phyloP scores from a whole-genome alignment of 805 yeast genomes.

The Candida boidinii region DNA sequence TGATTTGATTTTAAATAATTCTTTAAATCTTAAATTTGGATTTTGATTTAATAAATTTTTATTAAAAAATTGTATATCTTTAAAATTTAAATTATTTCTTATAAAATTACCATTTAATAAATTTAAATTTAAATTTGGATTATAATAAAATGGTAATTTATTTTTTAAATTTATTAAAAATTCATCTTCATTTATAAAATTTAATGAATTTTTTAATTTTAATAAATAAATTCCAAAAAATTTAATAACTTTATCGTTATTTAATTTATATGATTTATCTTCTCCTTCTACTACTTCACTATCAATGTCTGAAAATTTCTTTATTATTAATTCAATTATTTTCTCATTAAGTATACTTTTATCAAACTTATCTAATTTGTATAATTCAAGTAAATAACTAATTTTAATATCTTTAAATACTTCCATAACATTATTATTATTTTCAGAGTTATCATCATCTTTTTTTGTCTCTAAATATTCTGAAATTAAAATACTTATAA shows the following conservation, averaged over 20 bases:
- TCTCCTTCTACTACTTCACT: constrained; percentile 6
- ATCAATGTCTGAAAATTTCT: constrained; percentile 5
- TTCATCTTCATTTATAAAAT: constrained; percentile 28
- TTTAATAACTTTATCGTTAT: constrained; percentile 11
- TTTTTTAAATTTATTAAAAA: constrained; percentile 58
- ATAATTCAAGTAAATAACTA: too few species aligned
- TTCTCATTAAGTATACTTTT: neutral
- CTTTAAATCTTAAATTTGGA: constrained; percentile 38
- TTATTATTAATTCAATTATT: constrained; percentile 6
- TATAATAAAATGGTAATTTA: constrained; percentile 48
- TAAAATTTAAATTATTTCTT: constrained; percentile 14
- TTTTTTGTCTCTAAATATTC: neutral
- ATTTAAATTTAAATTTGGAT: constrained; percentile 43
- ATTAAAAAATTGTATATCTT: constrained; percentile 46
- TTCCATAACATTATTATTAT: too few species aligned
- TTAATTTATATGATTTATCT: constrained; percentile 8
- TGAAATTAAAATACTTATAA: constrained; percentile 1
- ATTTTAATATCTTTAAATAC: too few species aligned
- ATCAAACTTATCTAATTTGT: too few species aligned
- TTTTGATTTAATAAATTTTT: constrained; percentile 39
- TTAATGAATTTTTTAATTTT: constrained; percentile 2
- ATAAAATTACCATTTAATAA: constrained; percentile 31
- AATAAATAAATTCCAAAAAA: constrained; percentile 6
- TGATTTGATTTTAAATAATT: constrained; percentile 44
- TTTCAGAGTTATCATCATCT: too few species aligned